Conservation (phyloP, 805 yeast species). For the Pichia eremophila region DNA sequence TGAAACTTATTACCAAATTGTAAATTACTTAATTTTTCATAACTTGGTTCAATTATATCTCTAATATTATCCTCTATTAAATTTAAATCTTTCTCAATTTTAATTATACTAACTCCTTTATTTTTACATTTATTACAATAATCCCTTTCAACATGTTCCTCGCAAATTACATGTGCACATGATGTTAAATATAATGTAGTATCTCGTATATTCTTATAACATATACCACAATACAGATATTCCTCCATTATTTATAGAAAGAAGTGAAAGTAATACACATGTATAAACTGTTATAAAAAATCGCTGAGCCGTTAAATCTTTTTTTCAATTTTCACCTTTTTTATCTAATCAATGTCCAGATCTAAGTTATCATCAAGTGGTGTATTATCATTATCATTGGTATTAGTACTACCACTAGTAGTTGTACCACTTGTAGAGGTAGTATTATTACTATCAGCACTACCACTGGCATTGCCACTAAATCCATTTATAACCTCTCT, state of each 20-base stretch:
- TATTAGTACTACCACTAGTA: neutral
- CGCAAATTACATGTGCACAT: conserved; percentile 6
- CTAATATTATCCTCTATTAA: neutral
- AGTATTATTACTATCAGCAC: too few relatives aligned
- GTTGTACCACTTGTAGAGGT: too few relatives aligned
- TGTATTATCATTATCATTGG: neutral
- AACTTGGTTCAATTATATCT: conserved; percentile 4
- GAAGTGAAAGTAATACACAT: too few relatives aligned
- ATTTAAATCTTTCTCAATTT: neutral
- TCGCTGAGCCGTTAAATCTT: neutral
- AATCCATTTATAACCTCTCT: too few relatives aligned
- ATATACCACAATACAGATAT: conserved; percentile 4
- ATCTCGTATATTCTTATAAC: neutral
- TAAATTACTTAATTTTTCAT: conserved; percentile 1
- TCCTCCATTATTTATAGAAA: neutral
- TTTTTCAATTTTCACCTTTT: neutral
- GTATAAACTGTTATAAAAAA: neutral
- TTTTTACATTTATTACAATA: conserved; percentile 1
- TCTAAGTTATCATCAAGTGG: conserved; percentile 3
- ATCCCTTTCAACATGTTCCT: neutral
- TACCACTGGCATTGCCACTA: too few relatives aligned
- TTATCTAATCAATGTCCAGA: conserved; percentile 5
- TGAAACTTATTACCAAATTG: conserved; percentile 4
- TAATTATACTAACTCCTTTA: neutral
- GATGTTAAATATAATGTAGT: conserved; percentile 1